Evolutionary conservation across 164 flowering plant species (phyloP), one percentile per base, ranked within the genome.

Genomic region (Stephania cephalantha): DNA sequence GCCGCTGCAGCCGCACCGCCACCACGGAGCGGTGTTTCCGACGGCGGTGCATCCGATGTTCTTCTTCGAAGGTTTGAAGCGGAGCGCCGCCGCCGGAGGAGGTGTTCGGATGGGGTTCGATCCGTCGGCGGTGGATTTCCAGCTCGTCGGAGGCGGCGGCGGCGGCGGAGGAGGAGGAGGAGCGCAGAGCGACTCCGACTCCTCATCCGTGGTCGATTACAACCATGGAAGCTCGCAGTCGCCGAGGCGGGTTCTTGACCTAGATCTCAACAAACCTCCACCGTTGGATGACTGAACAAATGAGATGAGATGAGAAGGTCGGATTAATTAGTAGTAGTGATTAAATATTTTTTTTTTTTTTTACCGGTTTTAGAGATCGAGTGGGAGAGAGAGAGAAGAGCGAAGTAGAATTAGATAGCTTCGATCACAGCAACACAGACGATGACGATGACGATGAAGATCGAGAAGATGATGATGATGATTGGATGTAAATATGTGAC

Each of bases 221-320:
- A 68, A 73, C 58, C 71, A 71, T 73, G 83, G 80, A 77, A 71
- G 78, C 50, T 71, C 76, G 50, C 80, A 81, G 12, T 71, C 76
- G 50, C 80, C 82, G 12, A 68, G 74, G 35, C 71, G 67, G 31
- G 79, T 61, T 22, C 77, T 82, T 18, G 80, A 77, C 72, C 71
- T 90, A 7, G 93, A 90, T 74, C 91, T 87, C 52, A 90, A 90
- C 84, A 77, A 81, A 0, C 87, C 88, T 71, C 86, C 92, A 0
- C 86, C 88, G 8, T 53, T 77, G 53, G 82, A 77, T 58, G 74
- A 85, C 85, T 74, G 91, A 88, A 46, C 48, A 69, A 3, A 20
- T 35, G 42, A 35, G 42, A 35, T 35, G 42, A 35, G 42, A 35
- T 4, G 42, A 69, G 9, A 20, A 45, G 50, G 66, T 25, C 13